phyloP scores from a whole-genome alignment of 495 filamentous ascomycete species.

The Talaromyces wortmannii region DNA sequence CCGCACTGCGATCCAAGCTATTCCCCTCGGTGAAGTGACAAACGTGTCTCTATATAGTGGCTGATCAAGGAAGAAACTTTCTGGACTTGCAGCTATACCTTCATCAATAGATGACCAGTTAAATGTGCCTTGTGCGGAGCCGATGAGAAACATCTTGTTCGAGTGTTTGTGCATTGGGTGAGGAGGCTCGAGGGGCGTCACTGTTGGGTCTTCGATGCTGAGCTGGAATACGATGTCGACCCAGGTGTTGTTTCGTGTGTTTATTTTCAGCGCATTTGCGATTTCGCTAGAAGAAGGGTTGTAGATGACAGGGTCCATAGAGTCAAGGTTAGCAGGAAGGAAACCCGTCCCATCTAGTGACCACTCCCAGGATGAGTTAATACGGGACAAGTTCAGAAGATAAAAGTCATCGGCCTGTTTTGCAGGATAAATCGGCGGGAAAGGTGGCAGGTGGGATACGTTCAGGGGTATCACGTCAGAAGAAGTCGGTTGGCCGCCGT shows the following conservation, averaged over 20 bases:
- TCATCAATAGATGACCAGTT: conserved; percentile 45
- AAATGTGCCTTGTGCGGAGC: conserved; percentile 39
- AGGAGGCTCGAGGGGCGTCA: conserved; percentile 24
- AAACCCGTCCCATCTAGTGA: conserved; percentile 32
- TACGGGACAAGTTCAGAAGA: conserved; percentile 26
- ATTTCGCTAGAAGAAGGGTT: conserved; percentile 21
- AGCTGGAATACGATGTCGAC: conserved; percentile 48
- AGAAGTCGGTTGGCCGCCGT: conserved; percentile 26
- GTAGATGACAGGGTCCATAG: conserved; percentile 41
- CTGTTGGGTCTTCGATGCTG: conserved; percentile 7
- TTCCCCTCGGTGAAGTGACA: conserved; percentile 26
- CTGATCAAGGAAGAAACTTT: conserved; percentile 47
- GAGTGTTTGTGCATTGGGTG: conserved; percentile 61
- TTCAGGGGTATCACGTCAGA: conserved; percentile 29
- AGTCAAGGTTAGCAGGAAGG: conserved; percentile 20
- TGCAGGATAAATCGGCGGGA: conserved; percentile 28
- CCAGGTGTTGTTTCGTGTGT: conserved; percentile 47
- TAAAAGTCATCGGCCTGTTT: conserved; percentile 31
- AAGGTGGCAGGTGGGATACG: conserved; percentile 29
- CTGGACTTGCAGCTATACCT: conserved; percentile 34
- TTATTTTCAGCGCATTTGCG: conserved; percentile 36
- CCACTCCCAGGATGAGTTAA: conserved; percentile 38
- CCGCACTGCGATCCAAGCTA: conserved; percentile 45
- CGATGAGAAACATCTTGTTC: conserved; percentile 52
- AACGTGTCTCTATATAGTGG: conserved; percentile 47